These are phyloP conservation scores for Herpotrichia juniperi DNA, from an alignment of 2,329 filamentous ascomycete genomes.

Conservation along the genomic window DNA sequence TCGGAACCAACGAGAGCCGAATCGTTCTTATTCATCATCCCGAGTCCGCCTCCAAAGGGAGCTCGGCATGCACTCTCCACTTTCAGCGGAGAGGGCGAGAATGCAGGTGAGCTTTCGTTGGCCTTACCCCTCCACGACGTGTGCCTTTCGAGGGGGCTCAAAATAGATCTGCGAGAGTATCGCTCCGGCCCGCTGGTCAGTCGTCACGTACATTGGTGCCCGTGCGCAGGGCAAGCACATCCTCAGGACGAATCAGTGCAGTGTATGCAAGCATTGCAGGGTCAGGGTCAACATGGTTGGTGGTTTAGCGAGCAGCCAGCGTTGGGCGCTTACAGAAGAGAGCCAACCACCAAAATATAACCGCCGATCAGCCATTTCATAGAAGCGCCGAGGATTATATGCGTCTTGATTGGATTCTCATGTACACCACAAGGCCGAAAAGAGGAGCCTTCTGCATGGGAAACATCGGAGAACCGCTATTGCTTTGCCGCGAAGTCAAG, in stretches of 20 bases:
- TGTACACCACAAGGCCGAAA: constrained; percentile 32
- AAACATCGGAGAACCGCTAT: constrained; percentile 43
- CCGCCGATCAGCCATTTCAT: constrained; percentile 35
- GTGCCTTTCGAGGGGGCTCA: constrained; percentile 17
- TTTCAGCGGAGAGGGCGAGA: constrained; percentile 15
- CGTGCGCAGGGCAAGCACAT: constrained; percentile 37
- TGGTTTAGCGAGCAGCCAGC: constrained; percentile 33
- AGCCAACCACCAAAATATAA: constrained; percentile 45
- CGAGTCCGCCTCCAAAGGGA: constrained; percentile 7
- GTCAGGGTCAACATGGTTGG: constrained; percentile 25
- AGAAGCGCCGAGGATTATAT: constrained; percentile 39
- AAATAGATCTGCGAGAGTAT: constrained; percentile 42
- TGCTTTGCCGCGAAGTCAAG: constrained; percentile 28
- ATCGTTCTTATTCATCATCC: constrained; percentile 11
- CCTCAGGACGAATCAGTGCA: constrained; percentile 32
- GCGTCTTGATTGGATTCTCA: constrained; percentile 37
- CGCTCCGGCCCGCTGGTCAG: constrained; percentile 37
- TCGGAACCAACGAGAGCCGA: constrained; percentile 21
- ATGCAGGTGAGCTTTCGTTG: constrained; percentile 15
- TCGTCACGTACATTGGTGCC: constrained; percentile 39
- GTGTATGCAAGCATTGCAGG: constrained; percentile 15
- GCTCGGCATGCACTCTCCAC: constrained; percentile 19
- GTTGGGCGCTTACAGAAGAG: constrained; percentile 43
- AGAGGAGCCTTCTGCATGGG: constrained; percentile 37
- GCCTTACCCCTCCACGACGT: constrained; percentile 7